phyloP scores from a whole-genome alignment of 176 grass and related monocot species.

The Saccharum officinarum region DNA sequence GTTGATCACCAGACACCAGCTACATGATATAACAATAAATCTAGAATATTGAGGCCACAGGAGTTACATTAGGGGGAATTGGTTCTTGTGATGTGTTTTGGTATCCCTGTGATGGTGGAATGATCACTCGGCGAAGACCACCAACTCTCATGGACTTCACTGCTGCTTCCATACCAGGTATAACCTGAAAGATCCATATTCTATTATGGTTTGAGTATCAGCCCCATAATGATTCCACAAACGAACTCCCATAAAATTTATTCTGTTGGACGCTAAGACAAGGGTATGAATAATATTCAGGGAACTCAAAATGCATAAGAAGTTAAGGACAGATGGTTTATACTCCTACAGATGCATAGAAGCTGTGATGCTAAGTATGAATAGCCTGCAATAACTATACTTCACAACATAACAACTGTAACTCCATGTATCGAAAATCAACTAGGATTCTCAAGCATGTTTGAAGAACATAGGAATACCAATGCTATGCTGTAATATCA shows the following conservation, averaged over 20 bases:
- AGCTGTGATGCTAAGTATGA: background rate
- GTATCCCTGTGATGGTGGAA: slow-evolving; percentile 90
- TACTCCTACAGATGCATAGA: background rate
- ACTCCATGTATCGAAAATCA: background rate
- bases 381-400: background rate
- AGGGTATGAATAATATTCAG: background rate
- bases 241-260: background rate
- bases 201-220: background rate
- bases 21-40: background rate
- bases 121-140: slow-evolving; percentile 71
- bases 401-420: background rate
- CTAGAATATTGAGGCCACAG: background rate
- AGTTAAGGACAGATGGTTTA: background rate
- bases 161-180: slow-evolving; percentile 78
- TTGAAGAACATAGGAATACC: background rate
- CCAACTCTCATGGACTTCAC: slow-evolving; percentile 93
- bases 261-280: background rate
- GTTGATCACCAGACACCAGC: slow-evolving; percentile 10
- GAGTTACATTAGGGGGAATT: slow-evolving; percentile 78
- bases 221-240: background rate
- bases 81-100: slow-evolving; percentile 90
- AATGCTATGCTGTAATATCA: background rate
- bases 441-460: background rate
- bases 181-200: slow-evolving; percentile 55
- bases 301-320: background rate